These are phyloP conservation scores for Hansenula anomala DNA, from an alignment of 1,139 yeast genomes.

Conservation along the genomic window DNA sequence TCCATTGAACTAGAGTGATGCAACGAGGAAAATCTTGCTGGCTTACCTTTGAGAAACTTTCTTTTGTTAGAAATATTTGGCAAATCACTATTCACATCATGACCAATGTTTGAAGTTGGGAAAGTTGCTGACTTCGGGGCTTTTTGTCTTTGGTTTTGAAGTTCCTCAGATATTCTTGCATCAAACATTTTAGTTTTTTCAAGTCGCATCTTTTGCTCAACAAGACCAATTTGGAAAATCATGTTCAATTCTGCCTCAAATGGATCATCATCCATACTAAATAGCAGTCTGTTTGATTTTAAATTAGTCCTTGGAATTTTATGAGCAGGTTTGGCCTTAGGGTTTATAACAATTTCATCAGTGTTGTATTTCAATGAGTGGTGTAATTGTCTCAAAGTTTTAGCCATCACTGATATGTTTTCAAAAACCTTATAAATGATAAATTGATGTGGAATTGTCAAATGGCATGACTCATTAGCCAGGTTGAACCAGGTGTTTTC, in stretches of 20 bases:
- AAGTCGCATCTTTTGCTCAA: slow-evolving; percentile 64
- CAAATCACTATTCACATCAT: background rate
- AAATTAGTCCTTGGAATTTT: slow-evolving; percentile 46
- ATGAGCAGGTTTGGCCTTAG: slow-evolving; percentile 31
- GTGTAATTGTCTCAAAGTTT: slow-evolving; percentile 50
- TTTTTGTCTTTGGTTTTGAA: slow-evolving; percentile 38
- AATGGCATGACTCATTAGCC: slow-evolving; percentile 30
- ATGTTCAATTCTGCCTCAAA: slow-evolving; percentile 75
- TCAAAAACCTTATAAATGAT: slow-evolving; percentile 60
- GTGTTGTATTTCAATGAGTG: slow-evolving; percentile 39
- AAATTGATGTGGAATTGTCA: slow-evolving; percentile 42
- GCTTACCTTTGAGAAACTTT: slow-evolving; percentile 45
- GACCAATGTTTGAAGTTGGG: background rate
- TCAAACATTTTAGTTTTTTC: slow-evolving; percentile 58
- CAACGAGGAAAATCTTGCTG: slow-evolving; percentile 4
- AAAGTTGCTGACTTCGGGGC: slow-evolving; percentile 26
- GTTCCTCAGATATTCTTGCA: slow-evolving; percentile 19
- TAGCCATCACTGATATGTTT: slow-evolving; percentile 48
- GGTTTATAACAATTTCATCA: slow-evolving; percentile 30
- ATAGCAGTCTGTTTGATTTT: slow-evolving; percentile 39
- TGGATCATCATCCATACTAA: slow-evolving; percentile 76
- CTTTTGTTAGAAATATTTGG: slow-evolving; percentile 6
- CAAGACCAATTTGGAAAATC: slow-evolving; percentile 70
- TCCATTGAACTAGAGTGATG: slow-evolving; percentile 5
- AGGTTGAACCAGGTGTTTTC: slow-evolving; percentile 31